Evolutionary conservation across 2,329 filamentous ascomycete genomes (phyloP), one percentile per base, ranked within the genome.

Genomic region (Colletotrichum sublineola): DNA sequence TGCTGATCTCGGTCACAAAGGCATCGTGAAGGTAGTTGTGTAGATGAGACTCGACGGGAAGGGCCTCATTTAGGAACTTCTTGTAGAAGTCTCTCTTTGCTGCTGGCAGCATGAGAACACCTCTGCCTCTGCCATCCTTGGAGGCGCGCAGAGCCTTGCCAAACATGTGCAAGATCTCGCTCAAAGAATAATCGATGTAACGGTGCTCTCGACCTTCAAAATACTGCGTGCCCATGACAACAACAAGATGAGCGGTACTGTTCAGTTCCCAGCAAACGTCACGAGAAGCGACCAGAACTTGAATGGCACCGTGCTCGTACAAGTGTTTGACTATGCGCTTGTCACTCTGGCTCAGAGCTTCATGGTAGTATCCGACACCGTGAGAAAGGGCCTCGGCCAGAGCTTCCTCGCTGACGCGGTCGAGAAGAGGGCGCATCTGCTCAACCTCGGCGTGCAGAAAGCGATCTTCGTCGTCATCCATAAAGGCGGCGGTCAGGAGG

Each of bases 81-180:
- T 96, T 97, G 88, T 98, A 99, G 83, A 97, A 99, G 74, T 98
- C 95, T 48, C 96, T 92, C 87, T 97, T 98, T 60, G 97, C 94
- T 24, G 93, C 92, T 3, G 96, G 95, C 14, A 98, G 90, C 96
- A 99, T 98, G 56, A 99, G 87, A n/a, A 99, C 94, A 76, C 96
- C 97, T 74, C 94, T 94, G 57, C 93, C 93, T 69, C 92, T 89
- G 69, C 93, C 94, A 77, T 97, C 95, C 78, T 91, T 88, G 4
- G 92, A 89, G 1, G 94, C 91, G 52, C 93, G 91, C 67, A 95
- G 91, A 48, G 96, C 94, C 82, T 96, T 97, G 76, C 96, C 96
- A 77, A 98, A 97, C 96, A 99, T 99, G 79, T 99, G 96, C 67
- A 99, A 85, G 20, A 99, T 91, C 79, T 99, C 96, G 78, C 93